phyloP scores from a whole-genome alignment of 306 rosid genomes.

The Dryas drummondii region DNA sequence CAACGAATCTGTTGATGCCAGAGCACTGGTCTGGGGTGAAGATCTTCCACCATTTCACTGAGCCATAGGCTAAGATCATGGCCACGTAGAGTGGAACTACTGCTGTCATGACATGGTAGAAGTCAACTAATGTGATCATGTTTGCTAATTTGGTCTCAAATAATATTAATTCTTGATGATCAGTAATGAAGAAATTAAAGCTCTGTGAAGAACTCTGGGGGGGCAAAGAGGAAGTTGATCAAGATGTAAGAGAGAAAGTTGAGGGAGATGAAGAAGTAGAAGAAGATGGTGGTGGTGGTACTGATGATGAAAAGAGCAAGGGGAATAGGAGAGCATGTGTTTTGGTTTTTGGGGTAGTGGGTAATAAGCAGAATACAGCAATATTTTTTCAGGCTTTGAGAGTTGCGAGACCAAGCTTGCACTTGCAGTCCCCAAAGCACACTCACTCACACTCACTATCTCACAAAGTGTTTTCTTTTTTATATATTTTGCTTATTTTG shows the following conservation, averaged over 20 bases:
- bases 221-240: no score
- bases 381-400: slow-evolving; percentile 59
- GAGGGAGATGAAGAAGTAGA: slow-evolving; percentile 24
- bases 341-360: slow-evolving; percentile 49
- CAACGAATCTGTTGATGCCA: slow-evolving; percentile 87
- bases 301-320: slow-evolving; percentile 35
- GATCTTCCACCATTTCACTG: slow-evolving; percentile 96
- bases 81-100: slow-evolving; percentile 94
- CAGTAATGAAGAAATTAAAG: no score
- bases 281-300: slow-evolving; percentile 24
- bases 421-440: slow-evolving; percentile 61
- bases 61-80: slow-evolving; percentile 85
- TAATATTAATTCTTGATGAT: no score
- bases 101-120: slow-evolving; percentile 93
- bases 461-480: slow-evolving; percentile 21
- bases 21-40: slow-evolving; percentile 91
- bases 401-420: slow-evolving; percentile 46
- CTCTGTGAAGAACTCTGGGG: no score
- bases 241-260: background rate
- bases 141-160: background rate
- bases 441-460: slow-evolving; percentile 8
- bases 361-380: slow-evolving; percentile 34
- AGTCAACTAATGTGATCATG: slow-evolving; percentile 70
- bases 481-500: slow-evolving; percentile 19
- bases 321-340: slow-evolving; percentile 63